Evolutionary conservation across 1,284 basidiomycete genomes (phyloP).

Genomic region (Rhodotorula sp.): DNA sequence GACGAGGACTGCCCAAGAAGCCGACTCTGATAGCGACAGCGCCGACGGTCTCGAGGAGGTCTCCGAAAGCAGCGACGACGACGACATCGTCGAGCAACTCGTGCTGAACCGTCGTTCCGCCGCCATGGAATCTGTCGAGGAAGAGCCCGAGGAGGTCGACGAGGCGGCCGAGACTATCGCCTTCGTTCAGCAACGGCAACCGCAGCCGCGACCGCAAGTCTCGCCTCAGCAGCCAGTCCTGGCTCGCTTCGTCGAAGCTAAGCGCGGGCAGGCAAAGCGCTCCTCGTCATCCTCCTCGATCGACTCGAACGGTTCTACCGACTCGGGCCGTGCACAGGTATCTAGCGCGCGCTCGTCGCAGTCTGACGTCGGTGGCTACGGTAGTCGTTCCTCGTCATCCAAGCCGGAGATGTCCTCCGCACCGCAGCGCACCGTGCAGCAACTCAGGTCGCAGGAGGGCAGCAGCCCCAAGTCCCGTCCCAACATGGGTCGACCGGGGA

Average conservation of each 20-base stretch:
- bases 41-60: neutral
- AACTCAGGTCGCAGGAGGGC: constrained; percentile 17
- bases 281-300: neutral
- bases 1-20: no score
- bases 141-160: neutral
- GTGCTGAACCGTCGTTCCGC: neutral
- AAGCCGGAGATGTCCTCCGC: constrained; percentile 2
- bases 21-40: no score
- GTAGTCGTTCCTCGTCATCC: neutral
- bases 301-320: neutral
- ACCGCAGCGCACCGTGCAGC: constrained; percentile 33
- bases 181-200: no score
- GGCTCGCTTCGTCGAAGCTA: constrained; percentile 11
- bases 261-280: constrained; percentile 5
- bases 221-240: neutral
- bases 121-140: neutral
- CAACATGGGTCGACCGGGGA: constrained; percentile 15
- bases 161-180: neutral
- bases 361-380: no score
- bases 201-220: neutral
- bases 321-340: neutral
- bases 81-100: neutral
- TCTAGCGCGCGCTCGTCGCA: constrained; percentile 18
- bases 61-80: neutral
- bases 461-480: constrained; percentile 4